These are phyloP conservation scores for Cokeromyces recurvatus DNA, from an alignment of 371 early-diverging fungal genomes.

Conservation along the genomic window DNA sequence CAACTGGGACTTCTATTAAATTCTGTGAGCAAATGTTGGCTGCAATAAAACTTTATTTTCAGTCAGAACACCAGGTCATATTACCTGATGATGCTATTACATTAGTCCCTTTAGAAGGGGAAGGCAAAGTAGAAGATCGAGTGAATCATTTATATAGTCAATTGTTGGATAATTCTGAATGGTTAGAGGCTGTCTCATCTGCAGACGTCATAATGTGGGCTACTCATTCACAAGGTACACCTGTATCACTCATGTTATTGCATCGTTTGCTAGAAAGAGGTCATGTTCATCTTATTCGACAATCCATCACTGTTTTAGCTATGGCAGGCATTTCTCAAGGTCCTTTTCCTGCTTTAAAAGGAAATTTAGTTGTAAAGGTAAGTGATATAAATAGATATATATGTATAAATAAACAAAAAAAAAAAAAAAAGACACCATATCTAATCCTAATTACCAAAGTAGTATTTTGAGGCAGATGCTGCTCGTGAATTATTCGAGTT, in stretches of 20 bases:
- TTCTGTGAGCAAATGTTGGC: conserved; percentile 85
- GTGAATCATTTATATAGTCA: conserved; percentile 71
- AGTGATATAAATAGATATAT: no score
- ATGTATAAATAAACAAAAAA: no score
- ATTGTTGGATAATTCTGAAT: conserved; percentile 49
- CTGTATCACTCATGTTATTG: conserved; percentile 81
- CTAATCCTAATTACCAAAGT: neutral
- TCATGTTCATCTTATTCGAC: conserved; percentile 61
- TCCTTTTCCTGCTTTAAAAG: conserved; percentile 82
- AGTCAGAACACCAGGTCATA: conserved; percentile 52
- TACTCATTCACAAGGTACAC: conserved; percentile 93
- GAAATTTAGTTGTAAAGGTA: conserved; percentile 74
- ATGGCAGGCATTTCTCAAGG: conserved; percentile 95
- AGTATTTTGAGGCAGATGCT: conserved; percentile 89
- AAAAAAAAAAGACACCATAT: no score
- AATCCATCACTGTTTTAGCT: conserved; percentile 74
- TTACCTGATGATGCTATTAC: conserved; percentile 62
- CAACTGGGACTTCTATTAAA: conserved; percentile 84
- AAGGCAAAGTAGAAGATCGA: conserved; percentile 85
- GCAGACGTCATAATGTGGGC: conserved; percentile 88
- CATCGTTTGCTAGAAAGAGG: conserved; percentile 69
- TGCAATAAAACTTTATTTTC: conserved; percentile 58
- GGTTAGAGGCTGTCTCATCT: conserved; percentile 50
- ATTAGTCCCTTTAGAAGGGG: conserved; percentile 82
- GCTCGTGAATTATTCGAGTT: conserved; percentile 92